These are phyloP conservation scores for Punica granatum DNA, from an alignment of 345 rosid genomes.

Conservation along the genomic window DNA sequence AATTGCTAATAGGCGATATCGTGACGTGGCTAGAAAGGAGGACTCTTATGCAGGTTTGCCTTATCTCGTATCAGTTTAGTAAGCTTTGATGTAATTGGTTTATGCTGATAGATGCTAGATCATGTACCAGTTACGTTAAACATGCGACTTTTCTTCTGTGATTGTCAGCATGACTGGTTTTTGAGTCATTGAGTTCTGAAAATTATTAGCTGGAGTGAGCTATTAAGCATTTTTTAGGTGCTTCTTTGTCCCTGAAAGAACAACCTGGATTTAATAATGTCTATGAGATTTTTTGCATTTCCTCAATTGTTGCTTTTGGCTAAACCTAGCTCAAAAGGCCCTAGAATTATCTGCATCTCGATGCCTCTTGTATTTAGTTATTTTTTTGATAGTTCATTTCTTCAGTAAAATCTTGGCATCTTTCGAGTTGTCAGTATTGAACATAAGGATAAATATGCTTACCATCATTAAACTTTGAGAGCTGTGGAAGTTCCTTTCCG, in stretches of 20 bases:
- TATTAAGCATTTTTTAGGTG: too few species aligned
- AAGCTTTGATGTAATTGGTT: constrained; percentile 2
- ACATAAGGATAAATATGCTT: not conserved
- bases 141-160: not conserved
- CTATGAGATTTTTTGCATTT: not conserved
- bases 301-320: not conserved
- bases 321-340: not conserved
- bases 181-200: not conserved
- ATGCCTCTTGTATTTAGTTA: not conserved
- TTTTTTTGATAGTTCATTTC: not conserved
- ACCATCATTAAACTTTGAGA: not conserved
- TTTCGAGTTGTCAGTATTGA: not conserved
- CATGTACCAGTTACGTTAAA: not conserved
- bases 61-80: not conserved
- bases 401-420: not conserved
- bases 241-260: not conserved
- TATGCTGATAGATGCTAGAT: not conserved
- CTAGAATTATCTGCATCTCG: not conserved
- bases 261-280: not conserved
- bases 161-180: not conserved
- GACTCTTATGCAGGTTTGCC: constrained; percentile 27
- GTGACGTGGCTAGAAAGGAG: constrained; percentile 31
- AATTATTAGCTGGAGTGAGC: not conserved
- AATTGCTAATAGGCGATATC: constrained; percentile 39
- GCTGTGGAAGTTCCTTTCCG: not conserved